Evolutionary conservation across 2,329 filamentous ascomycete genomes (phyloP).

Genomic region (Pseudogymnoascus pannorum): DNA sequence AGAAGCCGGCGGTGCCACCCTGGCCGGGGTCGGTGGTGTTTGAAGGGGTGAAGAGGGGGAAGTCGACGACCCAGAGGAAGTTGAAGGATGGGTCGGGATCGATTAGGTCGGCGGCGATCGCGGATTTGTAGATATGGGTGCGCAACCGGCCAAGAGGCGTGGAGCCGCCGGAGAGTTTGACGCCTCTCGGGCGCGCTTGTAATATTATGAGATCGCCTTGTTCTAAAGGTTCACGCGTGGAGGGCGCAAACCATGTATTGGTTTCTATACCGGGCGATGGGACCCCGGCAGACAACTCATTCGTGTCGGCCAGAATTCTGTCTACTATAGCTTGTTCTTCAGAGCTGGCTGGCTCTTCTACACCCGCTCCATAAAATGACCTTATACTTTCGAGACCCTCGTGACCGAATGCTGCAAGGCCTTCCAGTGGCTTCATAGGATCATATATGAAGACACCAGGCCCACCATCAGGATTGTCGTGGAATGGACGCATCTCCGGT

Average conservation of each 20-base stretch:
- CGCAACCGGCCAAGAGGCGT: slow-evolving; percentile 38
- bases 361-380: not conserved
- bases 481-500: slow-evolving; percentile 49
- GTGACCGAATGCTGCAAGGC: slow-evolving; percentile 71
- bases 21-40: slow-evolving; percentile 54
- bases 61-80: slow-evolving; percentile 80
- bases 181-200: slow-evolving; percentile 62
- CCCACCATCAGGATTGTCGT: slow-evolving; percentile 65
- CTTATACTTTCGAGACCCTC: slow-evolving; percentile 52
- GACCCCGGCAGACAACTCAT: slow-evolving; percentile 13
- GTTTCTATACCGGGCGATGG: slow-evolving; percentile 21
- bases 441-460: slow-evolving; percentile 76
- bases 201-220: slow-evolving; percentile 75
- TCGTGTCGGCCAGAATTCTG: not conserved
- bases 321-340: not conserved
- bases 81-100: slow-evolving; percentile 38
- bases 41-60: slow-evolving; percentile 80
- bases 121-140: slow-evolving; percentile 25
- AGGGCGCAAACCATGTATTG: slow-evolving; percentile 27
- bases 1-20: slow-evolving; percentile 71
- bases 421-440: slow-evolving; percentile 62
- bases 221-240: slow-evolving; percentile 29
- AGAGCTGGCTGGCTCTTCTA: not conserved
- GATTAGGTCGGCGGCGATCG: slow-evolving; percentile 21
- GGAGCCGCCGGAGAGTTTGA: slow-evolving; percentile 64